Evolutionary conservation across 768 basidiomycete genomes (phyloP).

Genomic region (Podaxis sp.): DNA sequence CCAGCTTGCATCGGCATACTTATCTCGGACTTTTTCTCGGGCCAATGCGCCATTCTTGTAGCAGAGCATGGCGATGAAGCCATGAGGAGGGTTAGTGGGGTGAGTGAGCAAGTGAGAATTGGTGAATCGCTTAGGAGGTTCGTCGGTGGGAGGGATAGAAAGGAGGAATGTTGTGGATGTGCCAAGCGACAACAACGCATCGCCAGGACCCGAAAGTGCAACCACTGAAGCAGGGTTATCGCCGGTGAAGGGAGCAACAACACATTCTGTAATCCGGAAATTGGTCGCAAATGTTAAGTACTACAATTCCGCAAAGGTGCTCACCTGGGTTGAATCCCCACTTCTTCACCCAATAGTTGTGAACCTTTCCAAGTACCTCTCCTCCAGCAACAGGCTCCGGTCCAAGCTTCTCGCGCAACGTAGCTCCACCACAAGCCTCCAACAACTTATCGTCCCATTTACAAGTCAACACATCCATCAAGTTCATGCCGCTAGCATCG

Average conservation of each 20-base stretch:
- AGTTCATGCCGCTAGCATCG: slow-evolving; percentile 89
- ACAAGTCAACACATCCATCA: slow-evolving; percentile 73
- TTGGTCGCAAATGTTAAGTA: neutral
- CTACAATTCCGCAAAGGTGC: slow-evolving; percentile 7
- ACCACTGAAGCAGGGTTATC: slow-evolving; percentile 88
- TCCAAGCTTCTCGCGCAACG: slow-evolving; percentile 67
- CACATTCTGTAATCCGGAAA: slow-evolving; percentile 49
- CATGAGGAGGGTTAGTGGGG: slow-evolving; percentile 52
- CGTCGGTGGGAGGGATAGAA: slow-evolving; percentile 64
- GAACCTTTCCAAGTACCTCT: slow-evolving; percentile 60
- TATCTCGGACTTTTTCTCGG: slow-evolving; percentile 73
- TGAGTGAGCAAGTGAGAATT: slow-evolving; percentile 75
- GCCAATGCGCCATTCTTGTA: slow-evolving; percentile 89
- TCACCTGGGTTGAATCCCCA: slow-evolving; percentile 74
- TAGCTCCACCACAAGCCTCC: slow-evolving; percentile 64
- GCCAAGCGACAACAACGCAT: slow-evolving; percentile 83
- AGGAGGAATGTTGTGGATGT: slow-evolving; percentile 88
- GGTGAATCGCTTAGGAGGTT: slow-evolving; percentile 66
- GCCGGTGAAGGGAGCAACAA: slow-evolving; percentile 82
- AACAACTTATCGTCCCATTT: slow-evolving; percentile 74
- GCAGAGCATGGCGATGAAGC: slow-evolving; percentile 87
- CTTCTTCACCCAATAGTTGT: slow-evolving; percentile 66
- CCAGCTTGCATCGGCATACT: slow-evolving; percentile 63
- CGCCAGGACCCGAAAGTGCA: slow-evolving; percentile 69
- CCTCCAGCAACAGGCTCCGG: slow-evolving; percentile 77